Base-by-base conservation (phyloP, 352 stramenopile genomes). In the Globisporangium okanoganense region DNA sequence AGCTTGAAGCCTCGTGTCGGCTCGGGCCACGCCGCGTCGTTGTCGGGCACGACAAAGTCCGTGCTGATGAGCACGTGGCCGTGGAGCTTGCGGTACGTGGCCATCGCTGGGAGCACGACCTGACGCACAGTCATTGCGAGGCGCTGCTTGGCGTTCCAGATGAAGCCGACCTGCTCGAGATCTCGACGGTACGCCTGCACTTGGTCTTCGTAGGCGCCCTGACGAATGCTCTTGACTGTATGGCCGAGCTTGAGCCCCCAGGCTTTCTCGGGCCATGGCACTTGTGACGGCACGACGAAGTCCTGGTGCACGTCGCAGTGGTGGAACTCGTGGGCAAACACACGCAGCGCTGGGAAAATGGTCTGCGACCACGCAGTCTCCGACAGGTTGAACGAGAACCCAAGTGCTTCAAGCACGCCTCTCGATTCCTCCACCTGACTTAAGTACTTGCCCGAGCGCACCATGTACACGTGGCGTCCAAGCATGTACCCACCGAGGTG, bases 251-350 rank as follows among this genome's bases (percentile, higher is more conserved):
- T 80, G 41, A 97, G 72, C 0, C 88, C 90, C 75, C 86, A 93
- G 0, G 87, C 81, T 24, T 82, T 80, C 41, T 90, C 69, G 0
- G 92, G 88, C 91, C 92, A 98, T 16, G 80, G 66, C 5, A 70
- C 68, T 10, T 65, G 41, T 0, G 71, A 68, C 2, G 94, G 93
- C 1, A 98, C 90, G 27, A 94, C 79, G 76, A 97, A 98, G 29
- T 93, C 84, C 64, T 97, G 88, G 27, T 85, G 82, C 22, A 98
- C 90, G 44, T 97, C 79, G 50, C 96, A 87, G 65, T 98, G 91
- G 40, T 84, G 84, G 57, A 94, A 89, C 25, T 94, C 61, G 14
- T 85, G 64, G 7, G 92, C 82, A 70, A 97, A 98, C 7, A 67
- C 70, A 22, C 90, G 56, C 7, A 98, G 77, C 1, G 90, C 83